Percentiles rank a stretch among this genome's conserved stretches.
Evolutionary conservation across 169 alveolate species (phyloP).

Genomic region (Plasmodium blacklocki): DNA sequence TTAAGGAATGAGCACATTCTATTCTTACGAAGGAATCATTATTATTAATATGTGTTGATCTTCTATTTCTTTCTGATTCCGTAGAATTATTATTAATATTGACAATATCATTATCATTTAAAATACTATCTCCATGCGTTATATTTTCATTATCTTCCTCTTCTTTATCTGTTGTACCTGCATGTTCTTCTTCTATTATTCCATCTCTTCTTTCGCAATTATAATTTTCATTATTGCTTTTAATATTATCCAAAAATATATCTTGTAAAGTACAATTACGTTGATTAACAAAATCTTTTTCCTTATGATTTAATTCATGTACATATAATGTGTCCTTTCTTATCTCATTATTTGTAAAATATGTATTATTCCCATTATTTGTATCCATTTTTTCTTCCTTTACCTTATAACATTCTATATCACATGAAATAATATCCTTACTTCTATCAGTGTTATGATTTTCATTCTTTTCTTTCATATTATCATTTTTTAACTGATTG

Average conservation of each 20-base stretch:
- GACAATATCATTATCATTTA: background rate
- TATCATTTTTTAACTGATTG: background rate
- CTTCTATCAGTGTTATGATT: background rate
- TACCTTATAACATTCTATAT: background rate
- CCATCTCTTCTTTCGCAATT: background rate
- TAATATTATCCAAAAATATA: background rate
- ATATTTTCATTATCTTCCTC: background rate
- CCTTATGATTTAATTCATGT: too few species aligned
- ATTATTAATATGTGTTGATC: background rate
- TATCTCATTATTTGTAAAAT: too few species aligned
- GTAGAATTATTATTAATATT: background rate
- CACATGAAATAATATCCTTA: background rate
- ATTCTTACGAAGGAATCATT: background rate
- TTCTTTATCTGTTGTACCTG: background rate
- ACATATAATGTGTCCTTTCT: too few species aligned
- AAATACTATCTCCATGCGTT: too few species aligned
- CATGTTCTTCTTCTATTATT: background rate
- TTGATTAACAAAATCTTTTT: too few species aligned
- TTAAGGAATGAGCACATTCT: background rate
- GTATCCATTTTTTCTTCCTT: background rate
- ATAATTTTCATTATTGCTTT: background rate
- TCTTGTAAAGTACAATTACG: too few species aligned
- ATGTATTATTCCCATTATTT: background rate
- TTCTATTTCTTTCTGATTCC: background rate
- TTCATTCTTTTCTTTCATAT: constrained; percentile 11